Conservation (phyloP, 257 asterid genomes). For the Solanum chmielewskii region DNA sequence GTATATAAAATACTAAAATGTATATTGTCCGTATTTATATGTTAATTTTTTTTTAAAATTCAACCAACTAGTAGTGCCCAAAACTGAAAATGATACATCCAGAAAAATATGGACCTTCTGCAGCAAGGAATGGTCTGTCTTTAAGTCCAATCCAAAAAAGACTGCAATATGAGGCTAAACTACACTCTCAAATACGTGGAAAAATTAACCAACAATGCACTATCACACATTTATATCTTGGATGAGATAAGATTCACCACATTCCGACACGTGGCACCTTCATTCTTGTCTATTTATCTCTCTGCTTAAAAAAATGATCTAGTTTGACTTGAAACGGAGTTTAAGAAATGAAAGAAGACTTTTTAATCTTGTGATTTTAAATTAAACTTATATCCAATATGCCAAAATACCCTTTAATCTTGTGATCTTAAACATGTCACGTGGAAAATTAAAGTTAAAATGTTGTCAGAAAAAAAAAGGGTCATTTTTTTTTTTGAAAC, state of each 20-base stretch:
- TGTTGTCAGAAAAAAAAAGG: fast-evolving
- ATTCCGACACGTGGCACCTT: conserved; percentile 21
- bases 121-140: not conserved
- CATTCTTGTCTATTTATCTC: not conserved
- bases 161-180: not conserved
- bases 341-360: too few relatives aligned
- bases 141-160: not conserved
- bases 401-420: fast-evolving
- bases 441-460: too few relatives aligned
- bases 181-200: not conserved
- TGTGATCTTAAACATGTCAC: fast-evolving
- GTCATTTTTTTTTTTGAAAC: too few relatives aligned
- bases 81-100: not conserved
- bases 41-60: not conserved
- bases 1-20: too few relatives aligned
- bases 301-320: fast-evolving
- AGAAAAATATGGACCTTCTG: not conserved
- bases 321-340: too few relatives aligned
- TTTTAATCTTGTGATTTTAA: too few relatives aligned
- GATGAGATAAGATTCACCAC: conserved; percentile 26
- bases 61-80: not conserved
- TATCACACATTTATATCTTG: conserved; percentile 4
- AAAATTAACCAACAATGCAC: not conserved
- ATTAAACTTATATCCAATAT: too few relatives aligned
- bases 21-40: not conserved